Base-by-base conservation (phyloP, 2,329 filamentous ascomycete species). In the Penicillium olsonii region DNA sequence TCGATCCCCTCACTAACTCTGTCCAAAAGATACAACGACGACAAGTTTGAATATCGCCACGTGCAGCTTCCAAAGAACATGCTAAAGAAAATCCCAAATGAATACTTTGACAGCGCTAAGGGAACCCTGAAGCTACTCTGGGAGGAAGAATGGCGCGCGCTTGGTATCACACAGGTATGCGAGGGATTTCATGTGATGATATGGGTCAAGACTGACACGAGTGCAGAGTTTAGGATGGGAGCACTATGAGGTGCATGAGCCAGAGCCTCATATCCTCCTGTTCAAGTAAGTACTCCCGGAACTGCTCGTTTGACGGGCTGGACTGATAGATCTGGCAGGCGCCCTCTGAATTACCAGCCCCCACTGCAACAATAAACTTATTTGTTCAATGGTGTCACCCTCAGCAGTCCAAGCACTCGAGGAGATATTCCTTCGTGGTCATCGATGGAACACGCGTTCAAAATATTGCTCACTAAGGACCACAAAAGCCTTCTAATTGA, bases 161-260 rank as follows among this genome's bases (percentile, higher is more conserved):
- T 99, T 67, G 94, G 94, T 42, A 99, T 99, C 69, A 99, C 94
- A 59, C 92, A 96, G 85, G 91, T 95, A 76, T 40, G 79, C 41
- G 43, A 14, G 34, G 51, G 37, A 12, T 34, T 6, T 17, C 7
- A 10, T n/a, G 15, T 9, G 9, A 29, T 19, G 17, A 26, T 33
- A 17, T 39, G 14, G 12, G n/a, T 27, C 2, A 12, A 29, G 27
- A 33, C 52, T 50, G 33, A 57, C 29, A 39, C 17, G 19, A 26
- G 19, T 27, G 42, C 68, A 97, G 92, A 97, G 92, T 78, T 79
- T 99, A 65, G 94, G 94, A 50, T 99, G 94, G 94, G 92, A 97
- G 72, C 94, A 99, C 73, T 99, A 99, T 70, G 94, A 99, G 74
- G 94, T 99, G 46, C 94, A 99, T 72, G 94, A 97, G 73, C 94